Evolutionary conservation across 768 basidiomycete genomes (phyloP).

Genomic region (Amanita inopinata): DNA sequence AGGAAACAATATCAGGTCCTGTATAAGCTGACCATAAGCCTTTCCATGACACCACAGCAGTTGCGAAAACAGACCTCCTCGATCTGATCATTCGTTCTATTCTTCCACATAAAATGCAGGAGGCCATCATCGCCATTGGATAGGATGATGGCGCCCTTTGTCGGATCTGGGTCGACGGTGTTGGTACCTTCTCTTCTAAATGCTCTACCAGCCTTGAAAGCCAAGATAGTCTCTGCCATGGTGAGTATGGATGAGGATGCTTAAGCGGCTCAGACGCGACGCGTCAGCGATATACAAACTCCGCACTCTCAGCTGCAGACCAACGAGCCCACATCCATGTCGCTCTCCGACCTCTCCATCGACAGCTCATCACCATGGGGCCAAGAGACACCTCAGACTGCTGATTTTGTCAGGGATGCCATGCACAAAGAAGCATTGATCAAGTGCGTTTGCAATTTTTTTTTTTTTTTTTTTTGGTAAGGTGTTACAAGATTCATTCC

Average conservation of each 20-base stretch:
- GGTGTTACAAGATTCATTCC: neutral
- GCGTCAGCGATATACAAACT: constrained; percentile 27
- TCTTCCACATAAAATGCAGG: constrained; percentile 75
- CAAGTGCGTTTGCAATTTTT: constrained; percentile 38
- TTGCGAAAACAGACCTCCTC: constrained; percentile 47
- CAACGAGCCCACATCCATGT: constrained; percentile 24
- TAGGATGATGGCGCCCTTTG: constrained; percentile 67
- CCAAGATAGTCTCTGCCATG: constrained; percentile 36
- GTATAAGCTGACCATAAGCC: constrained; percentile 3
- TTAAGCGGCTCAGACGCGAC: constrained; percentile 18
- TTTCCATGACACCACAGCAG: neutral
- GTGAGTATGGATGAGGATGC: constrained; percentile 5
- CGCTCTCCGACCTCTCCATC: constrained; percentile 32
- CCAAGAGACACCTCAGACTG: constrained; percentile 28
- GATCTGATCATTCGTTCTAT: constrained; percentile 46
- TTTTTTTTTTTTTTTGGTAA: too few relatives aligned
- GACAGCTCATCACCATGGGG: constrained; percentile 45
- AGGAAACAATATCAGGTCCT: constrained; percentile 87
- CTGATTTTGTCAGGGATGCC: constrained; percentile 67
- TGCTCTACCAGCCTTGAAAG: constrained; percentile 68
- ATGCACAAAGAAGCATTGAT: constrained; percentile 69
- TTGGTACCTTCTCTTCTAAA: constrained; percentile 60
- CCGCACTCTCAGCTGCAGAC: constrained; percentile 3
- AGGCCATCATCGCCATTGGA: constrained; percentile 66
- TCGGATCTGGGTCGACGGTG: constrained; percentile 53